Percentiles rank a stretch among this genome's conserved stretches.
Evolutionary conservation across 2,329 filamentous ascomycete genomes (phyloP).

Genomic region (Volutella citrinella): DNA sequence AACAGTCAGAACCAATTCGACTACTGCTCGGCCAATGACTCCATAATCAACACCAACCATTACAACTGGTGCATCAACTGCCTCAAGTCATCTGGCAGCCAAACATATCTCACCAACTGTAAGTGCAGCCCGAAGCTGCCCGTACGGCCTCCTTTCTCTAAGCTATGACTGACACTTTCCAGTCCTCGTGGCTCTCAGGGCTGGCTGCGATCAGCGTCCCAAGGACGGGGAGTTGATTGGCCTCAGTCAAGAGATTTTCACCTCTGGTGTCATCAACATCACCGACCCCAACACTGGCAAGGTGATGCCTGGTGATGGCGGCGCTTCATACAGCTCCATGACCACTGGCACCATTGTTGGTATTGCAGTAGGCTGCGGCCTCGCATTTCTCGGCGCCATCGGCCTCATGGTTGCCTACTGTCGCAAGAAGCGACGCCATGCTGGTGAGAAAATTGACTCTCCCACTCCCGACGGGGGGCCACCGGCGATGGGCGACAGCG

Average conservation of each 20-base stretch:
- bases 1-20: constrained; percentile 28
- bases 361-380: constrained; percentile 45
- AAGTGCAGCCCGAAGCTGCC: no score
- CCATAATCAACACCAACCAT: constrained; percentile 27
- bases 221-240: constrained; percentile 34
- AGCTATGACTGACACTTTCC: no score
- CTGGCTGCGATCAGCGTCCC: constrained; percentile 46
- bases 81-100: constrained; percentile 36
- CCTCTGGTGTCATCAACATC: constrained; percentile 35
- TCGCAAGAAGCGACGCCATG: constrained; percentile 24
- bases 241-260: constrained; percentile 43
- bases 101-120: constrained; percentile 50
- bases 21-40: constrained; percentile 41
- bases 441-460: constrained; percentile 8
- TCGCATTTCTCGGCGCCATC: constrained; percentile 39
- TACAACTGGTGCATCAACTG: constrained; percentile 41
- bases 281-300: constrained; percentile 31
- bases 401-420: constrained; percentile 48
- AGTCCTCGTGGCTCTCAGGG: constrained; percentile 48
- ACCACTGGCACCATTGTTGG: constrained; percentile 50
- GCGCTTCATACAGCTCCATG: constrained; percentile 29
- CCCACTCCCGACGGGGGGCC: constrained; percentile 6
- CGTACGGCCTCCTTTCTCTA: no score
- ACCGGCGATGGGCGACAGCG: constrained; percentile 9
- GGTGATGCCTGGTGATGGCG: constrained; percentile 21